Conservation (phyloP, 2,329 filamentous ascomycete species). For the Trichophyton simii region DNA sequence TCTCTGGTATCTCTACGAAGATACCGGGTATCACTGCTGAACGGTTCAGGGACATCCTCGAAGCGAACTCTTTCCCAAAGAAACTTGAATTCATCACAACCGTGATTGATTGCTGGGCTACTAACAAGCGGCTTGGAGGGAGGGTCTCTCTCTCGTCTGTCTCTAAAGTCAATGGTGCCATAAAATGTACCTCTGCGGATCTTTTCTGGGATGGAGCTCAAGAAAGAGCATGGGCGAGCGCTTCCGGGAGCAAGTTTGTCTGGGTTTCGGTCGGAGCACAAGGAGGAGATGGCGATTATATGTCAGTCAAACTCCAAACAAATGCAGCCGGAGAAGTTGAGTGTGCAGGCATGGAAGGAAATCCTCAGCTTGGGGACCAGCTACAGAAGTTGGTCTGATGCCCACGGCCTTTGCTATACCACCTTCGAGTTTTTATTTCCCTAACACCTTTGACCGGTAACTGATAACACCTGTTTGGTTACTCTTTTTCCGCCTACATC, state of each 20-base stretch:
- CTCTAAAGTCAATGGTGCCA: neutral
- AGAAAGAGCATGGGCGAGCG: constrained; percentile 30
- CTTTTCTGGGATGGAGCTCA: constrained; percentile 33
- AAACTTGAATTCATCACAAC: constrained; percentile 33
- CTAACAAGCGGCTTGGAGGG: constrained; percentile 27
- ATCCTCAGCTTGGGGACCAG: constrained; percentile 9
- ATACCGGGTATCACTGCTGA: constrained; percentile 24
- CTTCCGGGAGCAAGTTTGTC: constrained; percentile 35
- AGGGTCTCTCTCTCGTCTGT: constrained; percentile 13
- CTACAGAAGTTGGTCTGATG: constrained; percentile 8
- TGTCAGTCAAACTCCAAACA: constrained; percentile 26
- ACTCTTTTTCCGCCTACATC: neutral
- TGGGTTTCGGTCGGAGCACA: constrained; percentile 41
- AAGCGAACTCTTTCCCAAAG: constrained; percentile 33
- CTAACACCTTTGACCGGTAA: neutral
- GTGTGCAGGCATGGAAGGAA: constrained; percentile 9
- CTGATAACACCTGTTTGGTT: neutral
- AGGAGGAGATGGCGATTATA: constrained; percentile 35
- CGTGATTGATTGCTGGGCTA: constrained; percentile 31
- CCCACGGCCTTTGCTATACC: too few species aligned
- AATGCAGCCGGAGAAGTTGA: constrained; percentile 10
- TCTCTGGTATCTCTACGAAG: constrained; percentile 22
- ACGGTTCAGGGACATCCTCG: constrained; percentile 30
- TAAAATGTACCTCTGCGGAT: constrained; percentile 13
- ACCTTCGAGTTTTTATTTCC: neutral